These are phyloP conservation scores for Trichophyton equinum DNA, from an alignment of 2,329 filamentous ascomycete species.

Conservation along the genomic window DNA sequence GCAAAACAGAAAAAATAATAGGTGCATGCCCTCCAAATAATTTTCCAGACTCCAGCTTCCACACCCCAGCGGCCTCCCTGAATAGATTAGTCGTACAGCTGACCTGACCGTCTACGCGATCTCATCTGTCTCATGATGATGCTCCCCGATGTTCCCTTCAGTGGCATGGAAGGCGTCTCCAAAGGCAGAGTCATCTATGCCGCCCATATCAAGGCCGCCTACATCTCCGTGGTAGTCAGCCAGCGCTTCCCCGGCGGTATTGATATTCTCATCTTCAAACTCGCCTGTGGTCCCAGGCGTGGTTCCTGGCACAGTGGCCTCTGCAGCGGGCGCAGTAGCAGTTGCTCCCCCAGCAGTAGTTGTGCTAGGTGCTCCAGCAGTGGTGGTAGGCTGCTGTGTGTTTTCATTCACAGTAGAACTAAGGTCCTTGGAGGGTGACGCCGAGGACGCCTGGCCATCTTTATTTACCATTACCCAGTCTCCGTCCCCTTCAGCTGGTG, in stretches of 20 bases:
- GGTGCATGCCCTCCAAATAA: neutral
- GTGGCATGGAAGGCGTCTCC: slow-evolving; percentile 65
- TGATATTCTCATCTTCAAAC: slow-evolving; percentile 27
- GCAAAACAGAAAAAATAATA: neutral
- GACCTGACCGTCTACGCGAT: slow-evolving; percentile 21
- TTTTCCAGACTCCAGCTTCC: neutral
- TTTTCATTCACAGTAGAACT: neutral
- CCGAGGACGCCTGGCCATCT: slow-evolving; percentile 33
- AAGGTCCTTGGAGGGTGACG: slow-evolving; percentile 13
- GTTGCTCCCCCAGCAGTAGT: neutral
- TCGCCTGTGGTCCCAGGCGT: slow-evolving; percentile 10
- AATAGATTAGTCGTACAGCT: neutral
- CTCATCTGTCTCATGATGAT: slow-evolving; percentile 26
- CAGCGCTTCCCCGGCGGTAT: slow-evolving; percentile 60
- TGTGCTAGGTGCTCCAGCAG: neutral
- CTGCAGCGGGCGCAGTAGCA: slow-evolving; percentile 35
- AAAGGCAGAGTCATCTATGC: slow-evolving; percentile 69
- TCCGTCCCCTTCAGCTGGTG: slow-evolving; percentile 39
- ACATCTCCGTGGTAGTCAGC: slow-evolving; percentile 53
- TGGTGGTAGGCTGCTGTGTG: slow-evolving; percentile 6
- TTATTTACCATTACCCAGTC: slow-evolving; percentile 69
- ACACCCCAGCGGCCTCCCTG: neutral
- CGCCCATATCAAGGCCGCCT: slow-evolving; percentile 42
- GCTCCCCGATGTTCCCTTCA: slow-evolving; percentile 33
- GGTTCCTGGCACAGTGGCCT: slow-evolving; percentile 7